Conservation (phyloP, 768 basidiomycete species). For the Tricholoma saponaceum region DNA sequence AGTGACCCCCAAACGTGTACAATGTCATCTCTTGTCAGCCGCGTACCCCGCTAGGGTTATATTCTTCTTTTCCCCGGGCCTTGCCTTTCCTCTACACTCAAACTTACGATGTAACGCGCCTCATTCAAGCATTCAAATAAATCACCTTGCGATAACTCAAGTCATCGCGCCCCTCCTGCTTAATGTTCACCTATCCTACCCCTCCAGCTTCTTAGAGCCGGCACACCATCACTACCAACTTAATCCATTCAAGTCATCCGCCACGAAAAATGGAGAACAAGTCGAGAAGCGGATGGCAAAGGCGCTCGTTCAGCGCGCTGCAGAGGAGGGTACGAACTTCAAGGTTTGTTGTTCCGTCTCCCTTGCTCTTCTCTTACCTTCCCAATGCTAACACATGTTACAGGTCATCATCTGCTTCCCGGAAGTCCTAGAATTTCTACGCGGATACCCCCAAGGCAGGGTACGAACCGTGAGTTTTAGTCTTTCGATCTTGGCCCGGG, state of each 20-base stretch:
- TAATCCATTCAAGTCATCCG: too few relatives aligned
- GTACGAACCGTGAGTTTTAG: conserved; percentile 66
- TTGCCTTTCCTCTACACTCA: too few relatives aligned
- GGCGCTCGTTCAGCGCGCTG: conserved; percentile 83
- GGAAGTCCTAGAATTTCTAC: conserved; percentile 91
- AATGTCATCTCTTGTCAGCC: too few relatives aligned
- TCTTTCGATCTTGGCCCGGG: too few relatives aligned
- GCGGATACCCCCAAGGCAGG: conserved; percentile 78
- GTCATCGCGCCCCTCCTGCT: neutral
- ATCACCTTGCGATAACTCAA: conserved; percentile 27
- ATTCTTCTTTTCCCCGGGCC: too few relatives aligned
- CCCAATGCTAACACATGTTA: neutral
- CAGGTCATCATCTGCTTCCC: conserved; percentile 87
- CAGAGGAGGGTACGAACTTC: conserved; percentile 66
- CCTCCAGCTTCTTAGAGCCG: too few relatives aligned
- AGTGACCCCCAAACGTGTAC: too few relatives aligned
- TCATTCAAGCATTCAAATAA: conserved; percentile 75
- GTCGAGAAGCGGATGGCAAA: conserved; percentile 82
- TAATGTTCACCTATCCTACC: conserved; percentile 26
- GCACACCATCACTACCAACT: too few relatives aligned
- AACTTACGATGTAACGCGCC: conserved; percentile 59
- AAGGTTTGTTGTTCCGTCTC: conserved; percentile 49
- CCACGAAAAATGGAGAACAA: conserved; percentile 55
- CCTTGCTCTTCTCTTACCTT: neutral
- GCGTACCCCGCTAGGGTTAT: too few relatives aligned